Percentiles rank a stretch among this genome's conserved stretches.
phyloP scores from a whole-genome alignment of 108 stramenopile species.

The Fistulifera solaris region DNA sequence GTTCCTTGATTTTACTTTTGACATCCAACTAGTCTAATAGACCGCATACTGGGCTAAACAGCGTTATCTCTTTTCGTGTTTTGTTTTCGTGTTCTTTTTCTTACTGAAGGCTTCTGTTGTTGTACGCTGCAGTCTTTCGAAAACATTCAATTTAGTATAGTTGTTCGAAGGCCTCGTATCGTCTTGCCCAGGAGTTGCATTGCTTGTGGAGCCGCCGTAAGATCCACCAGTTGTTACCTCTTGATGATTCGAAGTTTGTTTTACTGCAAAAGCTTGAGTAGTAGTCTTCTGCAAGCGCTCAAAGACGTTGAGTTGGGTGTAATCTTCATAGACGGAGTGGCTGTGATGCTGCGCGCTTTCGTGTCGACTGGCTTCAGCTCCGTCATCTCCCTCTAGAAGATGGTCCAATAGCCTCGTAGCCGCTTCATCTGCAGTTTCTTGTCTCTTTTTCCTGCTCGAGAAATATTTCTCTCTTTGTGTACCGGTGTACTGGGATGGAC shows the following conservation, averaged over 20 bases:
- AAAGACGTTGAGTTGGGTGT: conserved; percentile 39
- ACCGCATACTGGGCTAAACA: too few species aligned
- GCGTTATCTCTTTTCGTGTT: background rate
- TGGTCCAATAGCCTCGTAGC: conserved; percentile 11
- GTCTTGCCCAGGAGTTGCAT: too few species aligned
- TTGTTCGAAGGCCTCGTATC: background rate
- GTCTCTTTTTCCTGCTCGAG: background rate
- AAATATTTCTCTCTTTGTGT: conserved; percentile 34
- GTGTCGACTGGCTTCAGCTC: background rate
- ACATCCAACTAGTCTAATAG: too few species aligned
- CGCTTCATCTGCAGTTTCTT: conserved; percentile 4
- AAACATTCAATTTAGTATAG: conserved; percentile 38
- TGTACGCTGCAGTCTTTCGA: conserved; percentile 39
- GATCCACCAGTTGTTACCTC: too few species aligned
- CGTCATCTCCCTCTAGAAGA: conserved; percentile 23
- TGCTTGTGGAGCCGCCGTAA: too few species aligned
- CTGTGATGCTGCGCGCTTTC: background rate
- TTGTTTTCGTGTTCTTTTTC: conserved; percentile 16
- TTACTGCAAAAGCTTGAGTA: conserved; percentile 47
- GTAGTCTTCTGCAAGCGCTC: conserved; percentile 52
- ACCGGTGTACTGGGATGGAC: conserved; percentile 43
- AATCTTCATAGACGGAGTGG: background rate
- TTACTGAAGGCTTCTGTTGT: conserved; percentile 25
- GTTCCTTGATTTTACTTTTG: too few species aligned
- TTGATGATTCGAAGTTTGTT: conserved; percentile 8